Evolutionary conservation across 768 basidiomycete species (phyloP), one percentile per base, ranked within the genome.

Genomic region (Lactarius evosmus): DNA sequence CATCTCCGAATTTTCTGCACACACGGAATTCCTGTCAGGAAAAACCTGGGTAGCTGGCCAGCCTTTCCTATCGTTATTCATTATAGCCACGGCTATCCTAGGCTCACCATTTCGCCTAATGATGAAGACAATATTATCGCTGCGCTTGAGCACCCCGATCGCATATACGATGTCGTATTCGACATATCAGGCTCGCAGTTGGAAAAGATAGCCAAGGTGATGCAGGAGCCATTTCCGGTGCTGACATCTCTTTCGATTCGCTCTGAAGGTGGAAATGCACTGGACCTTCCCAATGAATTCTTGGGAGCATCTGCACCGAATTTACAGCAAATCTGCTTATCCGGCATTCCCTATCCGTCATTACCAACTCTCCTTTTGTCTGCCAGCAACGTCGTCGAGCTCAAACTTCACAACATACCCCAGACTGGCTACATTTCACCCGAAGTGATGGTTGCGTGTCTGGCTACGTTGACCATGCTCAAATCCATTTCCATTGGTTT

Each of bases 331-430:
- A 9, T 46, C 3, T 4, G 14, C 5, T 46, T 46, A 14, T 9
- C 9, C 1, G n/a, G 22, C 12, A 12, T 46, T 12, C 29, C 55
- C 11, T 62, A 49, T 52, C 38, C 49, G 1, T 30, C 27, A 12
- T 30, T 63, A 29, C 57, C 22, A 17, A 22, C 22, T 2, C 19
- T 58, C 17, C 62, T 63, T 36, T 46, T 36, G 25, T 63, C 57
- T 2, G 29, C 56, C 8, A n/a, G 14, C 22, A 25, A 58, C 33
- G 57, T 59, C n/a, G 6, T 46, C 14, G 2, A 1, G 0, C 62
- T 63, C 27, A 0, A 5, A 2, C 51, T 63, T 17, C 0, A 3
- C 7, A 44, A 63, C 12, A 38, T 59, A 16, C 57, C 51, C 4
- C 3, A 3, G 14, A 2, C 16, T 6, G 36, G 6, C 14, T 36